phyloP scores from a whole-genome alignment of 2,329 filamentous ascomycete species.

The Alternaria panax region DNA sequence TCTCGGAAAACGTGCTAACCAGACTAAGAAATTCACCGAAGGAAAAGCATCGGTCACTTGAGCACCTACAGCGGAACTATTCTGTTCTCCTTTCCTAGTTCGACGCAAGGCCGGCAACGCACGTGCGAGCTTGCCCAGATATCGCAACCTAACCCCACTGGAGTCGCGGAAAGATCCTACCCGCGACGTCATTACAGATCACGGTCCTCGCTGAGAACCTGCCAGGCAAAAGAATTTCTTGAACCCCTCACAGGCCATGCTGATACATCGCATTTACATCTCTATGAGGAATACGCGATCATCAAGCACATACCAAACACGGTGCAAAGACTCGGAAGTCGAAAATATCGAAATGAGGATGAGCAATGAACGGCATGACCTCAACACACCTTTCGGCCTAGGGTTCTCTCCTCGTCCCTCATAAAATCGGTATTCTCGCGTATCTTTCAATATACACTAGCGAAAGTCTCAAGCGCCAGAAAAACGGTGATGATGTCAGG shows the following conservation, averaged over 20 bases:
- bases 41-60: neutral
- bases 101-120: neutral
- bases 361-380: neutral
- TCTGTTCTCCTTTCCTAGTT: neutral
- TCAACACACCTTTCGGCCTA: neutral
- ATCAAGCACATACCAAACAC: neutral
- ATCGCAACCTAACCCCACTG: neutral
- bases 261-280: neutral
- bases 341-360: neutral
- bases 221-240: neutral
- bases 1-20: neutral
- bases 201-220: neutral
- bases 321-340: neutral
- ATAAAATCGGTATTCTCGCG: neutral
- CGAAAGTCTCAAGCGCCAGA: neutral
- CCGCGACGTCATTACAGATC: neutral
- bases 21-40: constrained; percentile 1
- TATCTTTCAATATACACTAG: neutral
- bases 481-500: neutral
- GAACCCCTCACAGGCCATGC: neutral
- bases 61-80: neutral
- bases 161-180: neutral
- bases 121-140: neutral
- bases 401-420: neutral
- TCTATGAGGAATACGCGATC: neutral